Base-by-base conservation (phyloP, 2,329 filamentous ascomycete species). In the Coniochaeta sp. region DNA sequence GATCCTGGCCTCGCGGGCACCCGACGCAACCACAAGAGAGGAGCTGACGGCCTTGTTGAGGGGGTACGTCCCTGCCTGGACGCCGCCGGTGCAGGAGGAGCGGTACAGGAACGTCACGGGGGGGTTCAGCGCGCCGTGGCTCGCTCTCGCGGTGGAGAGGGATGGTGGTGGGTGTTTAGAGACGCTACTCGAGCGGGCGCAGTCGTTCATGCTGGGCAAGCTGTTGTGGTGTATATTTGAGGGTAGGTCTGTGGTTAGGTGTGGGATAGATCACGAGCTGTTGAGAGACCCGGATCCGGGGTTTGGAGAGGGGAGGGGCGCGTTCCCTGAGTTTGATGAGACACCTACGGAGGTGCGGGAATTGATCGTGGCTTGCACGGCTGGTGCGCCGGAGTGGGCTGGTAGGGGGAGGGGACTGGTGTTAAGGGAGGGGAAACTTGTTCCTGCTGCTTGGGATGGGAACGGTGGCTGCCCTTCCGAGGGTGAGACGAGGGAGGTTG, bases 211-310 rank as follows among this genome's bases (percentile, higher is more conserved):
- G 58, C 55, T 62, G 5, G 60, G 60, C 2, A 62, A 61, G 42
- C 31, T 61, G n/a, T 48, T 62, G 3, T 62, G 60, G 60, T 62
- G 59, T 46, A 55, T 62, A 9, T 61, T 62, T 33, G 59, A 61
- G 46, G 54, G 50, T 6, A 51, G 55, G 24, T 51, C 58, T 2
- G 20, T 53, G 6, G 46, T 60, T 6, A 38, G 56, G 24, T 58
- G 55, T 31, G 58, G 58, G 13, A 53, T 61, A 40, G 55, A 57
- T 40, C 56, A 59, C 27, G 57, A 58, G 45, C 3, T 58, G 9
- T 26, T 59, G 16, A 52, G 51, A 22, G 57, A 57, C 31, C 8
- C 49, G 8, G 48, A 51, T 13, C 46, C 49, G 5, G 50, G 33
- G 6, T 42, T 49, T 46, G 38, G 9, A 13, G 20, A 50, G 24